Base-by-base conservation (phyloP, 1,284 basidiomycete genomes). In the Melanopsichium pennsylvanicum region DNA sequence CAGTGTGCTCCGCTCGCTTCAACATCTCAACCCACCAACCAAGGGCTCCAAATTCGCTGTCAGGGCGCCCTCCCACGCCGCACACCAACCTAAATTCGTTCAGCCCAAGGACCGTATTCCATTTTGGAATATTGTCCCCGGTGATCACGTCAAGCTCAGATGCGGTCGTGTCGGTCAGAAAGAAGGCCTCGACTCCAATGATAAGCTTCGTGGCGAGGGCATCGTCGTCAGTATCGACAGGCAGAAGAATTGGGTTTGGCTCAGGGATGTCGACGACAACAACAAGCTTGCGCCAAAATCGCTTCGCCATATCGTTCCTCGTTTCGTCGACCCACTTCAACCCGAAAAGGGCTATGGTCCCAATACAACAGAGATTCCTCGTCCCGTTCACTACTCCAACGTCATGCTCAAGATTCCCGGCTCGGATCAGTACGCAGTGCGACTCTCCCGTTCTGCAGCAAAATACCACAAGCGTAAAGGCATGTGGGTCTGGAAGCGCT, bases 81-180 rank as follows among this genome's bases (percentile, higher is more conserved):
- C 76, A 4, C 58, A 75, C 16, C 50, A 36, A 34, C 76, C 78
- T 29, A 60, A 67, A 34, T 82, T 77, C 46, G 82, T 82, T 41
- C 78, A 74, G 49, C 74, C 78, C 33, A 80, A 81, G 66, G 82
- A 83, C 57, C 78, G 82, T 33, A 74, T 83, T 32, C 70, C 76
- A 1, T 82, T 76, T 57, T 83, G 82, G 82, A 81, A 83, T 72
- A 78, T 83, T 50, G 79, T 77, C 2, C 80, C 81, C 2, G 78
- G 78, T 4, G 82, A 83, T 49, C 70, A 75, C 23, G 82, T 82
- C 23, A 69, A 69, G 27, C 68, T 82, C 26, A 59, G 79, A 50
- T 68, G 55, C 23, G 82, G 82, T 13, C 64, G 69, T 15, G 66
- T 72, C 3, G 72, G 62, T 18, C 59, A 68, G 34, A 58, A 71